Percentiles rank a stretch among this genome's conserved stretches.
Evolutionary conservation across 75 land plant species (phyloP).

Genomic region (Pinus tabuliformis): DNA sequence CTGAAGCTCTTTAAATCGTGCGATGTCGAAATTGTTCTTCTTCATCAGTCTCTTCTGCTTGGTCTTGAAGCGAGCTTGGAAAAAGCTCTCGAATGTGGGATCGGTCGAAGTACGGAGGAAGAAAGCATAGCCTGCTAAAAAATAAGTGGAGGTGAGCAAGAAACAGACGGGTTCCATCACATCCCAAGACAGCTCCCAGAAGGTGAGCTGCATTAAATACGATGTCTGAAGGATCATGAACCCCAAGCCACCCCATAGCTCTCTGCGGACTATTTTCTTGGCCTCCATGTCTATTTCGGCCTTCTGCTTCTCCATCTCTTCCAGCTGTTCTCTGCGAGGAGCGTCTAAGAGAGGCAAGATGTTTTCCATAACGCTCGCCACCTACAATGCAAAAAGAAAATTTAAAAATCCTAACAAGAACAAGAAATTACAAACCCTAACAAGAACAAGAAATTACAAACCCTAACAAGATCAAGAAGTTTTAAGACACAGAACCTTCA

Average conservation of each 20-base stretch:
- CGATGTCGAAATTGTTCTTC: conserved; percentile 29
- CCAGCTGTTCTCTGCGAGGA: conserved; percentile 46
- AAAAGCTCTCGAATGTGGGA: conserved; percentile 57
- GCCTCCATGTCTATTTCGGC: conserved; percentile 62
- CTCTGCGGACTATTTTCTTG: conserved; percentile 31
- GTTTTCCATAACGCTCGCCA: conserved; percentile 58
- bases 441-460: too few species aligned
- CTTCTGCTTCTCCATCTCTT: conserved; percentile 49
- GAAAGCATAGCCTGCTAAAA: conserved; percentile 60
- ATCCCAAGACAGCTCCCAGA: conserved; percentile 88
- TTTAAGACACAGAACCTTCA: too few species aligned
- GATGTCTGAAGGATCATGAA: conserved; percentile 37
- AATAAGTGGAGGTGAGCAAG: conserved; percentile 50
- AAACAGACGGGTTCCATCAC: conserved; percentile 84
- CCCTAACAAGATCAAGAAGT: too few species aligned
- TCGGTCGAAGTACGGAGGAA: conserved; percentile 57
- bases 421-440: not conserved
- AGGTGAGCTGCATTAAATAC: conserved; percentile 76
- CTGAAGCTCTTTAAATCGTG: conserved; percentile 28
- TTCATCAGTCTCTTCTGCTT: conserved; percentile 42
- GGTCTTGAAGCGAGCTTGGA: conserved; percentile 41
- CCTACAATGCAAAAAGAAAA: conserved; percentile 18
- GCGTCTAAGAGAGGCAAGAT: conserved; percentile 35
- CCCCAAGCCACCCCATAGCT: conserved; percentile 65
- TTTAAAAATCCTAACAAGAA: not conserved